Evolutionary conservation across 75 land plant species (phyloP), one percentile per base, ranked within the genome.

Genomic region (Sequoia sempervirens): DNA sequence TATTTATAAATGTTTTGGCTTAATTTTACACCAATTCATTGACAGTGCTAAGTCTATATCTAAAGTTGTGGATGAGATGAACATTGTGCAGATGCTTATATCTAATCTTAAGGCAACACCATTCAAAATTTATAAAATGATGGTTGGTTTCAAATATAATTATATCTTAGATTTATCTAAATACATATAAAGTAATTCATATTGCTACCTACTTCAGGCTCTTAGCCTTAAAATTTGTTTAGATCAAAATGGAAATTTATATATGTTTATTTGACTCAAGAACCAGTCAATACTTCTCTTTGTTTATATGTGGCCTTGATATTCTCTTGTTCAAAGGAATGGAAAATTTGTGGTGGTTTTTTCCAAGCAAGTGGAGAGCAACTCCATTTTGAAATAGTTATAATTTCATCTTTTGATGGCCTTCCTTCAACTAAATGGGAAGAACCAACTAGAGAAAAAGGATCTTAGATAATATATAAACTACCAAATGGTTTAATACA

Each of bases 361-460:
- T 89, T 93, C 41, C 89, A 90, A 82, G 95, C 98, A 79, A 96
- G 97, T 84, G 96, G 95, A 38, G 99, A 97, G 86, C 90, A 93
- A 75, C 83, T 91, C 79, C 99, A 98, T 74, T 87, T 88, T 64
- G 99, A 95, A 73, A 93, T 95, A 85, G 98, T 96, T 45, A n/a
- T n/a, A n/a, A 91, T 93, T 72, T 88, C 98, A 68, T 98, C 98
- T 56, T 96, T 97, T 92, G 99, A 97, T 88, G 99, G 99, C 56
- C 87, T 86, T 75, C 85, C 80, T 7, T 69, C 84, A 13, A 89
- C 94, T 40, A 97, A 97, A 88, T 97, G 98, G 98, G 94, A 93
- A 87, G 98, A 97, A 84, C 96, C 96, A 54, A 88, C 92, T 85
- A 98, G 99, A 64, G 96, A 93, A 50, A 91, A 86, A 89, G 99